Percentiles rank a stretch among this genome's conserved stretches.
These are phyloP conservation scores for Pichia sp. DNA, from an alignment of 1,139 yeast genomes.

Conservation along the genomic window DNA sequence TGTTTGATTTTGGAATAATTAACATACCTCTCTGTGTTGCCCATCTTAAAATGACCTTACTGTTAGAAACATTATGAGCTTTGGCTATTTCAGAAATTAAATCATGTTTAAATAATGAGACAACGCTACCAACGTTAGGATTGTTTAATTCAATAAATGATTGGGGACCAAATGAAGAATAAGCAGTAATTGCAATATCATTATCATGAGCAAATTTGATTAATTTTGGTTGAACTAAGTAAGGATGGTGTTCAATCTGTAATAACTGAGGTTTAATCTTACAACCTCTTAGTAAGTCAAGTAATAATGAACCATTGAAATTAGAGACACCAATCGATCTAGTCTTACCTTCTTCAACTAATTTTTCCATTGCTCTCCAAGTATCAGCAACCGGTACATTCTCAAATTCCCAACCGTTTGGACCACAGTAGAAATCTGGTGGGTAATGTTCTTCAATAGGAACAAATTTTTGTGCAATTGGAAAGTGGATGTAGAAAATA, in stretches of 20 bases:
- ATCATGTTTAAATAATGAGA: slow-evolving; percentile 50
- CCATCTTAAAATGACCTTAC: slow-evolving; percentile 72
- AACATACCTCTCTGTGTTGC: slow-evolving; percentile 69
- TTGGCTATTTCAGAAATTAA: slow-evolving; percentile 47
- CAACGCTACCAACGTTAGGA: slow-evolving; percentile 46
- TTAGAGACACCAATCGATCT: slow-evolving; percentile 81
- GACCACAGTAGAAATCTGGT: slow-evolving; percentile 64
- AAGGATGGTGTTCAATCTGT: slow-evolving; percentile 92
- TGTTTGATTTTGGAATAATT: slow-evolving; percentile 69
- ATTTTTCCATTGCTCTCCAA: slow-evolving; percentile 69
- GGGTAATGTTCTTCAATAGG: slow-evolving; percentile 73
- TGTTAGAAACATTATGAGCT: slow-evolving; percentile 44
- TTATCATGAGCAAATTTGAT: slow-evolving; percentile 55
- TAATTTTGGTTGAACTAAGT: slow-evolving; percentile 68
- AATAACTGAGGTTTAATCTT: slow-evolving; percentile 70
- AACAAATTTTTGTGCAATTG: slow-evolving; percentile 65
- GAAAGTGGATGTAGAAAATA: slow-evolving; percentile 74
- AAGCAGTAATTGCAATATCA: slow-evolving; percentile 70
- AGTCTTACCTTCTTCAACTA: slow-evolving; percentile 57
- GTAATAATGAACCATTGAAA: slow-evolving; percentile 67
- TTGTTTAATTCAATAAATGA: slow-evolving; percentile 59
- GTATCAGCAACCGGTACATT: slow-evolving; percentile 70
- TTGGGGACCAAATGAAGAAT: slow-evolving; percentile 81
- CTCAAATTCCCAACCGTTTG: slow-evolving; percentile 50
- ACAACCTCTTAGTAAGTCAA: slow-evolving; percentile 68